phyloP scores from a whole-genome alignment of 108 stramenopile genomes.

The Pelagomonas calceolata region DNA sequence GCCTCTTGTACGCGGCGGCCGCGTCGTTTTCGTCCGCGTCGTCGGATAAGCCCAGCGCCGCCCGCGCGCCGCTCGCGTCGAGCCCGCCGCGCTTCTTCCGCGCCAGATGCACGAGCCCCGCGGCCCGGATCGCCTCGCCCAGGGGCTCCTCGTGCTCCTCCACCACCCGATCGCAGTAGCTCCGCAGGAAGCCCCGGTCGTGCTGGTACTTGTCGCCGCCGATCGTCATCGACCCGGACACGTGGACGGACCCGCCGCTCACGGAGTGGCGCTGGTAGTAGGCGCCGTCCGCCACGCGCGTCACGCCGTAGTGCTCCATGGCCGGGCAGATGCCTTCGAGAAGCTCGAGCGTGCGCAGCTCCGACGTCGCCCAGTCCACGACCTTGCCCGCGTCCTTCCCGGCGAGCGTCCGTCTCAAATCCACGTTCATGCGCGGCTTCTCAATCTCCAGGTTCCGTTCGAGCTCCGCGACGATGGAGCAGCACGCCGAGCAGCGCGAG shows the following conservation, averaged over 20 bases:
- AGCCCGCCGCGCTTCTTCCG: background rate
- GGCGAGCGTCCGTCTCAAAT: constrained; percentile 4
- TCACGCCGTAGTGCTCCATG: constrained; percentile 12
- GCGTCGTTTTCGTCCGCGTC: background rate
- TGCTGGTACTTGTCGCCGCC: constrained; percentile 1
- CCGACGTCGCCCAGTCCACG: constrained; percentile 7
- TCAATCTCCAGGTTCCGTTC: background rate
- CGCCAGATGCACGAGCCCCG: constrained; percentile 3
- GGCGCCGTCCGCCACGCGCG: constrained; percentile 7
- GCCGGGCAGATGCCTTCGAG: constrained; percentile 8
- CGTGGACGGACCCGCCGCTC: constrained; percentile 8
- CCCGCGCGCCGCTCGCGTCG: background rate
- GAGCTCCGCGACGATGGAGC: constrained; percentile 1
- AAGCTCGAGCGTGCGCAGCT: constrained; percentile 6
- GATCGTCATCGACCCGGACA: constrained; percentile 7
- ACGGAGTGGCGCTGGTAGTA: constrained; percentile 9
- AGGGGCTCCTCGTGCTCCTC: constrained; percentile 9
- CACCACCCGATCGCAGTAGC: constrained; percentile 7
- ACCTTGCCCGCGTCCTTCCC: constrained; percentile 8
- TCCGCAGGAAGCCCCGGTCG: constrained; percentile 1
- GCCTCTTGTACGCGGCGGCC: background rate
- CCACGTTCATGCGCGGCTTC: constrained; percentile 4
- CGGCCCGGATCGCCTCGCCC: constrained; percentile 9
- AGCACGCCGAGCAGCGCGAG: no score
- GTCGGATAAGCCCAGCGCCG: background rate